Base-by-base conservation (phyloP, 208 protist genomes). In the Leishmania amazonensis region DNA sequence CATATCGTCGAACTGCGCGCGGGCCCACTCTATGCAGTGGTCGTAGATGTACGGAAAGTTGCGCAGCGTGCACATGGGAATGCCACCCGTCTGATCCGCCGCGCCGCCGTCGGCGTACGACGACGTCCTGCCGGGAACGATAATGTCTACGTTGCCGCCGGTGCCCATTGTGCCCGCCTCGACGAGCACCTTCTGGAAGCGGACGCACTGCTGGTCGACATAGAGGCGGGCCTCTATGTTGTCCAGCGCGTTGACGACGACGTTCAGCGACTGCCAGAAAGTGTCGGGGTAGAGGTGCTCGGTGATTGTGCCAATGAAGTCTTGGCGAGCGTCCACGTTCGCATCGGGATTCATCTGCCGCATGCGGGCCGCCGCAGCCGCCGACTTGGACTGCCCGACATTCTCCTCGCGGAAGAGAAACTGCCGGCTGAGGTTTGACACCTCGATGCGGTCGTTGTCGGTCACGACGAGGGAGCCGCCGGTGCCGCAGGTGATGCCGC, bases 401-500 rank as follows among this genome's bases (percentile, higher is more conserved):
- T 99, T 99, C 38, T 93, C 92, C 65, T 97, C 85, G 72, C 99
- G 95, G 93, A 99, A 99, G 38, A 99, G 94, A 88, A 99, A 99
- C 91, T 99, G 99, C 45, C 99, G 91, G 81, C 97, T 99, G 9
- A 99, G 93, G 89, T 99, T 99, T 19, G 97, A 99, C 79, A 99
- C 98, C 87, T 99, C 99, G 85, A 99, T 99, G 40, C 94, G 96
- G 85, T 99, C 99, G 93, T 99, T 99, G 91, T 99, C 99, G 8
- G 99, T 99, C 13, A 99, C 94, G 45, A 94, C 89, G 19, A 99
- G 80, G 11, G 90, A 87, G 38, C 97, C 97, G 76, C 81, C 87
- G 45, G 68, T 35, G n/a, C 90, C 93, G 82, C 94, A 98, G 49
- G 93, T 91, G 79, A 99, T 87, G 78, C 99, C 99, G 97, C 99